A percentile compares a stretch with the other conserved stretches of the same genome.
phyloP scores from a whole-genome alignment of 768 basidiomycete genomes.

The Mycena epipterygia region DNA sequence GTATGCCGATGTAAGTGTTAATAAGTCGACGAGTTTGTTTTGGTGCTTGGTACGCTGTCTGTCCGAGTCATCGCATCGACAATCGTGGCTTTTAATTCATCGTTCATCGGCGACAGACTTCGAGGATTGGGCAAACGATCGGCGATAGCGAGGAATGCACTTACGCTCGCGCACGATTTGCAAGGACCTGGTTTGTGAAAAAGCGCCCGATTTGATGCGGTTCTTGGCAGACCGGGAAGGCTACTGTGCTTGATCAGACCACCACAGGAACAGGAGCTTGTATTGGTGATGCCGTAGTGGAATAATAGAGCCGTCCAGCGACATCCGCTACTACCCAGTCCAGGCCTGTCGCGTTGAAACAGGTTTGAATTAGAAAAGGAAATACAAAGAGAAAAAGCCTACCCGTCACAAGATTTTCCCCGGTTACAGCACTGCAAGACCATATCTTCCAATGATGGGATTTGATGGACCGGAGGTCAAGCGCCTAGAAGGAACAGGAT shows the following conservation, averaged over 20 bases:
- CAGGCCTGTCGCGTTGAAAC: slow-evolving; percentile 57
- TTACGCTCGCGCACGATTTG: slow-evolving; percentile 24
- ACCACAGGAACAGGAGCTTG: slow-evolving; percentile 37
- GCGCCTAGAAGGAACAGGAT: slow-evolving; percentile 62
- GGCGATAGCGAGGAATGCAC: slow-evolving; percentile 20
- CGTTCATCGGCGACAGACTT: slow-evolving; percentile 24
- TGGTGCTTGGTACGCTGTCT: neutral
- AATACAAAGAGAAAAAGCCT: slow-evolving; percentile 7
- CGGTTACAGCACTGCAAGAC: slow-evolving; percentile 94
- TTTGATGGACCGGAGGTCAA: slow-evolving; percentile 84
- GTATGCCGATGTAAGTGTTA: slow-evolving; percentile 19
- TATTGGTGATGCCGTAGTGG: slow-evolving; percentile 47
- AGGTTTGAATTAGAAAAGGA: slow-evolving; percentile 2
- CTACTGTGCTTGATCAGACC: slow-evolving; percentile 30
- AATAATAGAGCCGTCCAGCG: slow-evolving; percentile 89
- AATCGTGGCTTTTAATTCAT: slow-evolving; percentile 27
- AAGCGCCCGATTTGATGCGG: slow-evolving; percentile 30
- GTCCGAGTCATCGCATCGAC: slow-evolving; percentile 20
- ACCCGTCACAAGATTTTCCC: slow-evolving; percentile 82
- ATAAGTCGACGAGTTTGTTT: slow-evolving; percentile 16
- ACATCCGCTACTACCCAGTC: slow-evolving; percentile 95
- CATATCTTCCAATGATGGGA: slow-evolving; percentile 93
- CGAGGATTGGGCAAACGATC: slow-evolving; percentile 9
- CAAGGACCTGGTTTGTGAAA: slow-evolving; percentile 18
- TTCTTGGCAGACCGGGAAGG: slow-evolving; percentile 23